Evolutionary conservation across 306 rosid species (phyloP), one percentile per base, ranked within the genome.

Genomic region (Dryas drummondii): DNA sequence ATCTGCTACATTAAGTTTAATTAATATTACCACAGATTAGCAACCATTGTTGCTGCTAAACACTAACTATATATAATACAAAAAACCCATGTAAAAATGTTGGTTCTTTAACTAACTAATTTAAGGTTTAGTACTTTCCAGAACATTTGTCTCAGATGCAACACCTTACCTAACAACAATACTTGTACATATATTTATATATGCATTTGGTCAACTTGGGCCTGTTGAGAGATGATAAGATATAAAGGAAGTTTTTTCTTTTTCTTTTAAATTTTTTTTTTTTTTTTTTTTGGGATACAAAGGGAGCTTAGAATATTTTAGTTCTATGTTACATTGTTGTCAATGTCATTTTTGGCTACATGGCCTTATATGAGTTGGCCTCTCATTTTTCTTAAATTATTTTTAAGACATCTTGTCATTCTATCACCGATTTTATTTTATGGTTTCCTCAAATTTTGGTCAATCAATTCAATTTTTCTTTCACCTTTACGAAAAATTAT

Each of bases 301-400:
- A 48, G 52, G 12, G 5, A 48, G 68, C 58, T 59, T 61, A 16
- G 32, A 49, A 5, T 61, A 47, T 32, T 49, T 66, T 52, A 41
- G 10, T 59, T 76, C 66, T 49, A 49, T 42, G 41, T 60, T 15
- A 27, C 50, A 72, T 53, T 75, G 65, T 59, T 52, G 56, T 68
- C 73, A 68, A 32, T 32, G 37, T 32, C 37, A 32, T 32, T 50
- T 32, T 17, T 70, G 17, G 42, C 44, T 26, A 8, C 5, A 47
- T 40, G 8, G n/a, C 47, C 50, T 40, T 47, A 1, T 49, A 75
- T 78, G 80, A 69, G 79, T 14, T 80, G 83, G 82, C 41, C 74
- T 47, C 17, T 46, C 70, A 11, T n/a, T 77, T 58, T 15, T 52
- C 57, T 5, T 57, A 16, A n/a, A 53, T 41, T 53, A 22, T 22